Evolutionary conservation across 345 rosid species (phyloP), one percentile per base, ranked within the genome.

Genomic region (Acer negundo): DNA sequence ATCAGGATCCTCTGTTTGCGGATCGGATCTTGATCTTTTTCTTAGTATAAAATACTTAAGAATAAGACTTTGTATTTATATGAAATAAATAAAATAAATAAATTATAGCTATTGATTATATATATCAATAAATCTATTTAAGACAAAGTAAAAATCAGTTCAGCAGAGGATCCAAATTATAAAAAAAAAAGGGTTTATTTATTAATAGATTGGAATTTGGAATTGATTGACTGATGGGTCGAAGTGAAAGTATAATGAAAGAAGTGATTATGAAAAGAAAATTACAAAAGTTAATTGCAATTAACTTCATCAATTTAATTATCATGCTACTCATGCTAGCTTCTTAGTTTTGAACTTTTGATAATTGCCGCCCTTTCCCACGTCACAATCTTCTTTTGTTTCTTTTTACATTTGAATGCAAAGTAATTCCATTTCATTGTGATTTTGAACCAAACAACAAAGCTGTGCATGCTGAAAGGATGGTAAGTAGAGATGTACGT

Each of bases 181-280:
- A n/a, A n/a, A n/a, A n/a, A n/a, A n/a, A n/a, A n/a, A n/a, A n/a
- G n/a, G n/a, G n/a, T n/a, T 24, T 24, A 24, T 26, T 26, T 4
- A 4, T 31, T 31, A 31, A 15, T n/a, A 12, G 51, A 15, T 68
- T n/a, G n/a, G n/a, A n/a, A n/a, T n/a, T n/a, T 42, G 64, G 64
- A 10, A 31, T 40, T 38, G 66, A 55, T 28, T 44, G 46, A 10
- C 44, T 12, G 53, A 56, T 38, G 69, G 49, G 69, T 62, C 58
- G 16, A 62, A 61, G 40, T 23, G 49, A 23, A 72, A 23, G 76
- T 4, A 73, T 11, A 17, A 42, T 62, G 77, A 74, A 23, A 44
- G 24, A n/a, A 62, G 6, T 61, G 47, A 73, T 62, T 46, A 73
- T 73, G 17, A 62, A 42, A 62, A 62, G 40, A 24, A 73, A 38